Evolutionary conservation across 345 rosid genomes (phyloP), one percentile per base, ranked within the genome.

Genomic region (Populus pruinosa): DNA sequence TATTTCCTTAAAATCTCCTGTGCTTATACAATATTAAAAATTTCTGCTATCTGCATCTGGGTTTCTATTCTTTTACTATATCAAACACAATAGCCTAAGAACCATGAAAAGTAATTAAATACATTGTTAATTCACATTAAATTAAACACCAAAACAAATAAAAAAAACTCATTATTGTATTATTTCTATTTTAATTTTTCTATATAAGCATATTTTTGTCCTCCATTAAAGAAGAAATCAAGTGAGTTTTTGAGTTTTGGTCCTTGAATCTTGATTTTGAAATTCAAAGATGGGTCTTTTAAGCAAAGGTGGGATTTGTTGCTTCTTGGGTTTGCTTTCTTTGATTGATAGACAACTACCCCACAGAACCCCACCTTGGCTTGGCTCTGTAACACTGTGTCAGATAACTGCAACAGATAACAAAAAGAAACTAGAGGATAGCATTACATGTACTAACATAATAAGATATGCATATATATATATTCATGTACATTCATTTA

Each of bases 201-300:
- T 41, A 41, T 41, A 12, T 41, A 41, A 2, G 44, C 44, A 1
- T 43, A 2, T 6, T 66, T 50, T 69, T 73, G 75, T 44, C 71
- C 76, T 69, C 87, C 87, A 79, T 84, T 87, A 69, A 74, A 77
- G 82, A 74, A 77, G 69, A 76, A 74, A 79, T 31, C 76, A 76
- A 67, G 78, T 35, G 33, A 56, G 55, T 41, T 29, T 6, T 18
- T 35, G 33, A 56, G 55, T 41, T 29, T 6, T 18, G 49, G 16
- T 76, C 80, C 61, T 68, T 78, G 67, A 68, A 9, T 56, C 29
- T n/a, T 56, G 63, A n/a, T n/a, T 68, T 87, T 85, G 90, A 87
- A 71, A 82, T 82, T 78, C 82, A 83, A 77, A 82, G 82, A 63
- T 86, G 84, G 85, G 83, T 82, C 53, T 72, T 76, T 64, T 74